Evolutionary conservation across 768 basidiomycete genomes (phyloP), one percentile per base, ranked within the genome.

Genomic region (Hygrophorus pudorinus): DNA sequence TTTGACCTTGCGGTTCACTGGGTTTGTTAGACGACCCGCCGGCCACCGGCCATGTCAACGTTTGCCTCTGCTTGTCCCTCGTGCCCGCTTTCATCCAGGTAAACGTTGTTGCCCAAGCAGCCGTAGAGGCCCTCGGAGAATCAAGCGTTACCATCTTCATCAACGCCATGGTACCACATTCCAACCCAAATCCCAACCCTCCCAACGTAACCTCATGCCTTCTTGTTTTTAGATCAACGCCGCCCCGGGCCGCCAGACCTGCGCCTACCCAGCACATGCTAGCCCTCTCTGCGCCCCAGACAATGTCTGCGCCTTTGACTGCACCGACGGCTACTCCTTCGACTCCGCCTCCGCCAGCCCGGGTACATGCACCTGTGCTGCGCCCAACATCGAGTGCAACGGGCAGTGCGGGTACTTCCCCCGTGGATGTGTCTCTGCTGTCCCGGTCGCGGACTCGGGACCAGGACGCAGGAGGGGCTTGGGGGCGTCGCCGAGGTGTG

Each of bases 201-300:
- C 42, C 11, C 31, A 33, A 13, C 3, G 5, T 34, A 3, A 35
- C 17, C 17, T 35, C 13, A 13, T 35, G n/a, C 33, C 17, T 13
- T 39, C 14, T n/a, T n/a, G n/a, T n/a, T n/a, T n/a, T n/a, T 20
- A 45, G 44, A 45, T 45, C 18, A 37, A 38, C 21, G 16, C 2
- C 9, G 34, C 28, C 13, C 35, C 16, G 18, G 35, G 44, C 13
- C 34, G 38, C 20, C 11, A 43, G 34, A 37, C 34, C 13, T 50
- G 48, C 18, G 7, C 17, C 3, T 50, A 50, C 39, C 48, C 48
- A n/a, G 8, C 48, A 11, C 48, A 50, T 18, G 13, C 48, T 6
- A 29, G n/a, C 12, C 16, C 48, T 1, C n/a, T 50, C 17, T 50
- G 48, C 27, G 30, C 17, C 1, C 11, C 20, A 9, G 16, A 35